Percentiles rank a stretch among this genome's conserved stretches.
phyloP scores from a whole-genome alignment of 306 rosid species.

The Prunus armeniaca region DNA sequence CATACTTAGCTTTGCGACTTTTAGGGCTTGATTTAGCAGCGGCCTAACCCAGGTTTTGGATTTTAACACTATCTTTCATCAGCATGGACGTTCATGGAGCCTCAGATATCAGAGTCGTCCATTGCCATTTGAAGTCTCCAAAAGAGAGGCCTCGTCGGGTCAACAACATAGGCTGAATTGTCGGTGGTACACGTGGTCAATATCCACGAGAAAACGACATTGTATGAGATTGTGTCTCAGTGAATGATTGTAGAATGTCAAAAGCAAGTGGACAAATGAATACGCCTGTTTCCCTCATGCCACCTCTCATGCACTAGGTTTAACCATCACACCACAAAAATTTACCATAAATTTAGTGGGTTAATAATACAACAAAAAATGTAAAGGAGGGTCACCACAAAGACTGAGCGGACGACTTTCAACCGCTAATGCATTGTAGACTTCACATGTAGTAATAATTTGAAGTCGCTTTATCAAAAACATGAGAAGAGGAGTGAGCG shows the following conservation, averaged over 20 bases:
- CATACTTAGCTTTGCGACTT: not conserved
- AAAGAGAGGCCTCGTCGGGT: not conserved
- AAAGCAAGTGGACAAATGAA: constrained; percentile 51
- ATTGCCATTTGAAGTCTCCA: not conserved
- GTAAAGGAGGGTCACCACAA: too few relatives aligned
- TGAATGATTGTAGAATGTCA: constrained; percentile 47
- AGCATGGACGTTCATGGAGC: not conserved
- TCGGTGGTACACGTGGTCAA: constrained; percentile 62
- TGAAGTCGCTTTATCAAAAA: too few relatives aligned
- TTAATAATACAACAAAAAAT: too few relatives aligned
- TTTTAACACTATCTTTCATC: not conserved
- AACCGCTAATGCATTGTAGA: too few relatives aligned
- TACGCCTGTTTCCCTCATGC: constrained; percentile 38
- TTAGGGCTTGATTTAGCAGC: not conserved
- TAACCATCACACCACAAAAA: not conserved
- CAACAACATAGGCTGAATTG: constrained; percentile 26
- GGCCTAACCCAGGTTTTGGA: constrained; percentile 1
- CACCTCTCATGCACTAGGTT: not conserved
- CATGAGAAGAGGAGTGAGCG: too few relatives aligned
- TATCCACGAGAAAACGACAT: constrained; percentile 45
- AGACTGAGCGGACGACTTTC: too few relatives aligned
- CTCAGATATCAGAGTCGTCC: not conserved
- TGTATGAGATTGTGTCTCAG: constrained; percentile 39
- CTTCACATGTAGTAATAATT: too few relatives aligned
- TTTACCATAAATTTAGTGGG: not conserved